phyloP scores from a whole-genome alignment of 106 monocot species.

The Allium cepa region DNA sequence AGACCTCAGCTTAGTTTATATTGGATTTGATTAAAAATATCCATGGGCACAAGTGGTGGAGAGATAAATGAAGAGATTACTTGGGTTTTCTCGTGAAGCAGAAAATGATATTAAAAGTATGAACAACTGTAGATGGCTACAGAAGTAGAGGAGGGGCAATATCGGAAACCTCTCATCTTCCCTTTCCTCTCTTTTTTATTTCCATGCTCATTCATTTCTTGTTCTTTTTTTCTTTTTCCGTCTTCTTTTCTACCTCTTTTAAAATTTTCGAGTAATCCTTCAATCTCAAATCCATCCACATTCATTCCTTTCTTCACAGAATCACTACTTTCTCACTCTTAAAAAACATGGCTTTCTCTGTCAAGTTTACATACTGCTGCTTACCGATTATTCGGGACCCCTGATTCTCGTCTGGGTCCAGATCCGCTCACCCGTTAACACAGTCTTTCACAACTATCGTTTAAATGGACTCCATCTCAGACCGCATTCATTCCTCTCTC shows the following conservation, averaged over 20 bases:
- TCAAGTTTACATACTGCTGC: neutral
- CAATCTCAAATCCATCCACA: slow-evolving; percentile 11
- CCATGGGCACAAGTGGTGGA: neutral
- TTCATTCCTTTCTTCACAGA: slow-evolving; percentile 62
- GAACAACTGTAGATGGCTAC: neutral
- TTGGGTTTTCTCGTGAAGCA: neutral
- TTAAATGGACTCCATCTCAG: slow-evolving; percentile 14
- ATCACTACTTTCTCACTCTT: slow-evolving; percentile 28
- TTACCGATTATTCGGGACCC: neutral
- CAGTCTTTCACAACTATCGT: slow-evolving; percentile 5
- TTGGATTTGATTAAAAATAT: too few species aligned
- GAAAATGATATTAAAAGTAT: neutral
- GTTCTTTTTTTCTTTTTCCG: neutral
- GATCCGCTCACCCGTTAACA: slow-evolving; percentile 5
- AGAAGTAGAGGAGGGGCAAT: neutral
- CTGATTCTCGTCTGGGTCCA: slow-evolving; percentile 2
- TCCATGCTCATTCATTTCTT: neutral
- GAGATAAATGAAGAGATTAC: neutral
- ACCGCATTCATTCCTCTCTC: slow-evolving; percentile 23
- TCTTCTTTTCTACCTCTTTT: neutral
- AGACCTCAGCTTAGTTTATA: too few species aligned
- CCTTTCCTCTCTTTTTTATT: neutral
- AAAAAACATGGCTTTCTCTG: slow-evolving; percentile 3
- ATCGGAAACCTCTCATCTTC: neutral
- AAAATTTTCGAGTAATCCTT: neutral